phyloP scores from a whole-genome alignment of 2,329 filamentous ascomycete species.

The Byssochlamys sp. region DNA sequence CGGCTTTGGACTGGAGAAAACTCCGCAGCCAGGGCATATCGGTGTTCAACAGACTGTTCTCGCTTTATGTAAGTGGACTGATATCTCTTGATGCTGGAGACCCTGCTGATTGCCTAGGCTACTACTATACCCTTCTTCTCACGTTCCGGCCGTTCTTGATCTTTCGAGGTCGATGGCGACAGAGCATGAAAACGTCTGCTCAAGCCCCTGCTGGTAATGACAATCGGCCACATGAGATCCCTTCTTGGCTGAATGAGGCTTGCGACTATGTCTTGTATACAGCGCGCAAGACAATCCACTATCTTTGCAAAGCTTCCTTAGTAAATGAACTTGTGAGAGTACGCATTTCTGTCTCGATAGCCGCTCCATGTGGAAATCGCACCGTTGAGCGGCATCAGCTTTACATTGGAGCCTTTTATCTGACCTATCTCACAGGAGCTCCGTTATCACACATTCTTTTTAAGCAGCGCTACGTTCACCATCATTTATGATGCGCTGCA shows the following conservation, averaged over 20 bases:
- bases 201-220: constrained; percentile 5
- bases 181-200: constrained; percentile 15
- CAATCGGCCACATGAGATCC: constrained; percentile 15
- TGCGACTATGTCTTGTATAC: constrained; percentile 35
- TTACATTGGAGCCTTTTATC: not conserved
- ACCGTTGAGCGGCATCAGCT: not conserved
- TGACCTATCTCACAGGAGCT: constrained; percentile 24
- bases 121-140: constrained; percentile 35
- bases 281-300: constrained; percentile 33
- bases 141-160: constrained; percentile 39
- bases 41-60: constrained; percentile 35
- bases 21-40: constrained; percentile 27
- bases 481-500: constrained; percentile 38
- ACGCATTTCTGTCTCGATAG: constrained; percentile 4
- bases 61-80: constrained; percentile 26
- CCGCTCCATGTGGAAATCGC: not conserved
- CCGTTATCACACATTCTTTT: constrained; percentile 38
- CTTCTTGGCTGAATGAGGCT: constrained; percentile 36
- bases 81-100: not conserved
- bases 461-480: constrained; percentile 34
- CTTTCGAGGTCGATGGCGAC: constrained; percentile 33
- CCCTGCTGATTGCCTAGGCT: constrained; percentile 25
- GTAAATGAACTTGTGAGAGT: constrained; percentile 33
- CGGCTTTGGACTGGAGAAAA: constrained; percentile 27
- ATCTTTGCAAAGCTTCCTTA: constrained; percentile 32